These are phyloP conservation scores for Suhomyces faveliae DNA, from an alignment of 805 yeast species.

Conservation along the genomic window DNA sequence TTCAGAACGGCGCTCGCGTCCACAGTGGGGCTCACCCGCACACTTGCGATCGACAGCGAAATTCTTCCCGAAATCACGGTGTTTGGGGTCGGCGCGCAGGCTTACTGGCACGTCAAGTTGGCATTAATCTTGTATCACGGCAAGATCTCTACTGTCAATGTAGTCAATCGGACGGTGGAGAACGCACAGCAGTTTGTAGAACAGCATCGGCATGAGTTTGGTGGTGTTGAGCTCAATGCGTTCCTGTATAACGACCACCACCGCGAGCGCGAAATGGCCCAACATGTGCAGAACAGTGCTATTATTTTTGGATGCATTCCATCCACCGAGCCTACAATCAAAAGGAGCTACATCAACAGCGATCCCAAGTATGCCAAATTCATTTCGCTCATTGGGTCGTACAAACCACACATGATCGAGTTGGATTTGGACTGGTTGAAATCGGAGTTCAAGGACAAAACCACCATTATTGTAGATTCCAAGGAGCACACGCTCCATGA, in stretches of 20 bases:
- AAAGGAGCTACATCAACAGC: slow-evolving; percentile 25
- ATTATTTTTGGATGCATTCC: slow-evolving; percentile 64
- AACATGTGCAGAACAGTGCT: slow-evolving; percentile 37
- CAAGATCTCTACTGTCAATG: slow-evolving; percentile 38
- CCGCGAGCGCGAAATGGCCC: slow-evolving; percentile 13
- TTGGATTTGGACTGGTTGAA: slow-evolving; percentile 46
- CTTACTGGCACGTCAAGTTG: slow-evolving; percentile 58
- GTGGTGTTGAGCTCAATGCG: slow-evolving; percentile 22
- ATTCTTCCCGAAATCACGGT: slow-evolving; percentile 34
- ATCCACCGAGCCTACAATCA: slow-evolving; percentile 48
- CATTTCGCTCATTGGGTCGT: slow-evolving; percentile 63
- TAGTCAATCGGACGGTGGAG: slow-evolving; percentile 43
- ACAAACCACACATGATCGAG: slow-evolving; percentile 67
- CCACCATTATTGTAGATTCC: slow-evolving; percentile 59
- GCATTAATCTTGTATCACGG: slow-evolving; percentile 40
- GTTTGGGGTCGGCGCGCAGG: slow-evolving; percentile 65
- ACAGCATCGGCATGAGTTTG: slow-evolving; percentile 26
- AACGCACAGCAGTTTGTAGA: slow-evolving; percentile 37
- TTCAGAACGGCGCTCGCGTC: slow-evolving; percentile 65
- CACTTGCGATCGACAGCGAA: slow-evolving; percentile 17
- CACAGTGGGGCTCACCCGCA: slow-evolving; percentile 44
- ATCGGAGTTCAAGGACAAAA: slow-evolving; percentile 27
- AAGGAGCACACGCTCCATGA: slow-evolving; percentile 53
- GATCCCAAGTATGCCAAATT: slow-evolving; percentile 32
- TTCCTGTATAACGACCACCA: slow-evolving; percentile 16